These are phyloP conservation scores for Teratosphaeria epicoccoides DNA, from an alignment of 2,329 filamentous ascomycete genomes.

Conservation along the genomic window DNA sequence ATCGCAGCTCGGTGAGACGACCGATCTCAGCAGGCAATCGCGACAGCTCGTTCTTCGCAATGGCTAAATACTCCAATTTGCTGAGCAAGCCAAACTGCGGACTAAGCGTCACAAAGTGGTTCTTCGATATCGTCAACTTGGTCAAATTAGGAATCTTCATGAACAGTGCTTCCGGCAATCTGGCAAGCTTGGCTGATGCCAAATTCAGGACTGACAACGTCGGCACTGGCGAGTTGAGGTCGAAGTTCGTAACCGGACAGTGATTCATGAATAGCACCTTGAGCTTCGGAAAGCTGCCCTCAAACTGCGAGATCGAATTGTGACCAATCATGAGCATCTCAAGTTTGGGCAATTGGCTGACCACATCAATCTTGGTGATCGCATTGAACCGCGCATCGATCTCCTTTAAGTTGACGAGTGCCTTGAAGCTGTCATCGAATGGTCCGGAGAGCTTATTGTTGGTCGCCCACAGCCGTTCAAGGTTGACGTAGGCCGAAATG, in stretches of 20 bases:
- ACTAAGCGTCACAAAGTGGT: conserved; percentile 87
- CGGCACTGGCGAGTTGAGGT: conserved; percentile 64
- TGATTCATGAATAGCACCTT: conserved; percentile 82
- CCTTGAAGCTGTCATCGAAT: conserved; percentile 57
- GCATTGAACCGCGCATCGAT: conserved; percentile 91
- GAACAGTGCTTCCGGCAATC: conserved; percentile 77
- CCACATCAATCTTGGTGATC: conserved; percentile 77
- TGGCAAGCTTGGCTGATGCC: conserved; percentile 80
- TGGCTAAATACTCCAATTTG: conserved; percentile 81
- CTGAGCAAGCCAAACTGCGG: conserved; percentile 72
- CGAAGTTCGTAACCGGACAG: conserved; percentile 90
- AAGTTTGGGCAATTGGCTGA: conserved; percentile 72
- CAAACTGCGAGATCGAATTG: conserved; percentile 83
- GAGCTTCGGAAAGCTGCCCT: conserved; percentile 76
- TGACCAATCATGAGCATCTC: conserved; percentile 86
- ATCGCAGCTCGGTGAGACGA: conserved; percentile 70
- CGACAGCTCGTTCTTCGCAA: conserved; percentile 81
- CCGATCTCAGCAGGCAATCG: conserved; percentile 81
- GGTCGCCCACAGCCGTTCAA: conserved; percentile 88
- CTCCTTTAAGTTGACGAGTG: conserved; percentile 71
- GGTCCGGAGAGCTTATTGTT: conserved; percentile 78
- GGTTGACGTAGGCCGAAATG: conserved; percentile 64
- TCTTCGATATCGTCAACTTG: conserved; percentile 81
- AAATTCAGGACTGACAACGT: conserved; percentile 80
- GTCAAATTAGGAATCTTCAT: conserved; percentile 78